A percentile compares a stretch with the other conserved stretches of the same genome.
Conservation (phyloP, 805 yeast species). For the Saccharomyces jurei region DNA sequence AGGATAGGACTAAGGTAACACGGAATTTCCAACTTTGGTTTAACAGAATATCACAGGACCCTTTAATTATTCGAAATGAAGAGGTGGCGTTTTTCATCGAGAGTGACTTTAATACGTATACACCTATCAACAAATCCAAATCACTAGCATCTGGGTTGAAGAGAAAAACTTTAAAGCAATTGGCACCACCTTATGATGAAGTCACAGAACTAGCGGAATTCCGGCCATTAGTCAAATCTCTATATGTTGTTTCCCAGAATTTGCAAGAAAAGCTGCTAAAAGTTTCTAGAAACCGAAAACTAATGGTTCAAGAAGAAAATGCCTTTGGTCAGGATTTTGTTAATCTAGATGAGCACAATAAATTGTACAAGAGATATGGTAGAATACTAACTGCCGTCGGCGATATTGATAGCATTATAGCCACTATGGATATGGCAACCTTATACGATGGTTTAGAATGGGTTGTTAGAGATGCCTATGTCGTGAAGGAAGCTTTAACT, state of each 20-base stretch:
- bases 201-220: constrained; percentile 72
- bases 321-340: constrained; percentile 36
- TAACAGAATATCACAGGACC: constrained; percentile 60
- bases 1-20: constrained; percentile 54
- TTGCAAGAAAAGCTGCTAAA: constrained; percentile 50
- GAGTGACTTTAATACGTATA: constrained; percentile 52
- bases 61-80: constrained; percentile 77
- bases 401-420: constrained; percentile 66
- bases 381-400: constrained; percentile 63
- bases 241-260: constrained; percentile 52
- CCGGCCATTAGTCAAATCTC: constrained; percentile 75
- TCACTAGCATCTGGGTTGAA: constrained; percentile 78
- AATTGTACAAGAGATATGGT: constrained; percentile 69
- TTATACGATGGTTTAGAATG: constrained; percentile 67
- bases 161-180: constrained; percentile 84
- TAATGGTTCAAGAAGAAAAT: constrained; percentile 50
- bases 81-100: constrained; percentile 82
- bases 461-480: constrained; percentile 67
- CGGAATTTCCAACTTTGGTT: constrained; percentile 78
- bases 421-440: constrained; percentile 63
- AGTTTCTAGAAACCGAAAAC: constrained; percentile 37
- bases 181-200: constrained; percentile 87
- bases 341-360: constrained; percentile 21
- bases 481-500: constrained; percentile 86
- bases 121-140: constrained; percentile 44